Evolutionary conservation across 108 stramenopile species (phyloP), one percentile per base, ranked within the genome.

Genomic region (Nitzschia sp.): DNA sequence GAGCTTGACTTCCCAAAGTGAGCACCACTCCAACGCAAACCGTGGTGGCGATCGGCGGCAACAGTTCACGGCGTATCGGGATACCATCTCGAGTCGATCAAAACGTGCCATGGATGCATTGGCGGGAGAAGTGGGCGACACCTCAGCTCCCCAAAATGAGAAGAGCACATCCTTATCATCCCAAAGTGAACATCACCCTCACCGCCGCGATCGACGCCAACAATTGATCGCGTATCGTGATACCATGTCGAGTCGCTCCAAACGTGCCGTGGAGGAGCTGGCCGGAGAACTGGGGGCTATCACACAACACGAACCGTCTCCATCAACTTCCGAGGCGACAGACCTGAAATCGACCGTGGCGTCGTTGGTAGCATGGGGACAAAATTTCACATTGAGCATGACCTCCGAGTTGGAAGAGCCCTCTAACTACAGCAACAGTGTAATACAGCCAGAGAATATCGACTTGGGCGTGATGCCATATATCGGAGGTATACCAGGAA

Each of bases 341-440:
- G 38, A 41, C 38, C 6, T 41, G 38, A 41, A 41, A 11, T 41
- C 38, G 38, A 11, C 38, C 38, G 13, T 41, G 6, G 13, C 11
- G 5, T 52, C 50, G n/a, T 52, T 52, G n/a, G 50, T 52, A 23
- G 50, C 50, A 5, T 52, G 50, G 50, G 22, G 50, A 6, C 17
- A 52, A 19, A n/a, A 8, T 19, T 52, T 52, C n/a, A 17, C 50
- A n/a, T n/a, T 52, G 15, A 52, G 33, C 1, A 61, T 61, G 60
- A 61, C 15, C 13, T 61, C 38, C 38, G 60, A 61, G 45, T 61
- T 61, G 41, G 21, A 61, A 6, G n/a, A n/a, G n/a, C n/a, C n/a
- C n/a, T n/a, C n/a, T n/a, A n/a, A n/a, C n/a, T n/a, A n/a, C n/a
- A n/a, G n/a, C n/a, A n/a, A n/a, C n/a, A n/a, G n/a, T n/a, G n/a